Evolutionary conservation across 106 monocot genomes (phyloP).

Genomic region (Apostasia shenzhenica): DNA sequence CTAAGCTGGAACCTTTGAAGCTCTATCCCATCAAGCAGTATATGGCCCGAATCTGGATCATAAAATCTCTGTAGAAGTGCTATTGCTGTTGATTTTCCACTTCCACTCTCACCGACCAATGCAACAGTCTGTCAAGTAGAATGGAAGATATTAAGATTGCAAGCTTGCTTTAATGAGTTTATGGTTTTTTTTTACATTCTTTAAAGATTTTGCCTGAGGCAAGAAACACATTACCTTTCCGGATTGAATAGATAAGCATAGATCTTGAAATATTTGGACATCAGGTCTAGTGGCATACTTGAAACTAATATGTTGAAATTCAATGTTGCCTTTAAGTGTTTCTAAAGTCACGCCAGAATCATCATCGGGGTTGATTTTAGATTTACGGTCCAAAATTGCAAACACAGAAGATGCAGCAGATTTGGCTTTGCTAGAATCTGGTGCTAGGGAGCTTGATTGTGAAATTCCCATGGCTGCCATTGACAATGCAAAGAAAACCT

Average conservation of each 20-base stretch:
- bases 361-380: slow-evolving; percentile 43
- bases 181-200: not conserved
- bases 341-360: slow-evolving; percentile 28
- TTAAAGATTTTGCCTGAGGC: not conserved
- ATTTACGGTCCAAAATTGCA: slow-evolving; percentile 40
- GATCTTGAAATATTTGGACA: slow-evolving; percentile 23
- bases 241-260: slow-evolving; percentile 17
- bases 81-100: slow-evolving; percentile 21
- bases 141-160: not conserved
- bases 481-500: slow-evolving; percentile 51
- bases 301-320: slow-evolving; percentile 45
- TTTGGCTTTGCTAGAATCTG: slow-evolving; percentile 48
- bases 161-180: not conserved
- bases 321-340: slow-evolving; percentile 26
- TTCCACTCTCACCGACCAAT: slow-evolving; percentile 19
- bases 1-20: slow-evolving; percentile 3
- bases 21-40: slow-evolving; percentile 13
- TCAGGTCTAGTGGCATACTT: slow-evolving; percentile 28
- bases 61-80: slow-evolving; percentile 19
- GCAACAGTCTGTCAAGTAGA: slow-evolving; percentile 12
- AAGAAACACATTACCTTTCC: slow-evolving; percentile 20
- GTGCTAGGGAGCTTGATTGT: slow-evolving; percentile 33
- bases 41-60: slow-evolving; percentile 15
- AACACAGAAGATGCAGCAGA: slow-evolving; percentile 41
- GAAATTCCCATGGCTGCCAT: slow-evolving; percentile 50